Base-by-base conservation (phyloP, 2,329 filamentous ascomycete species). In the Arthroderma sp. region DNA sequence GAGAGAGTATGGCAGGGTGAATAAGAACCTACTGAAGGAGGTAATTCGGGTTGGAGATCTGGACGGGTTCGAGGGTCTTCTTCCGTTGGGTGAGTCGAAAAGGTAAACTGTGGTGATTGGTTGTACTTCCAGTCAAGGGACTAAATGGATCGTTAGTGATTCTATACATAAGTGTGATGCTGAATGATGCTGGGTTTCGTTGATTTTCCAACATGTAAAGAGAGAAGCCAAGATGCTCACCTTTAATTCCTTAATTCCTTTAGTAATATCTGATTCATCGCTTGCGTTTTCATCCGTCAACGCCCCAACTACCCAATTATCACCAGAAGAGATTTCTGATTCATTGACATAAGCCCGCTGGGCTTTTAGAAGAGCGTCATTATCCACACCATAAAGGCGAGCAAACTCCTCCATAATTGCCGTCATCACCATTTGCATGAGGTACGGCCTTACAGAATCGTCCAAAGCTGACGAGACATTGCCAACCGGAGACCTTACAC, bases 41-140 rank as follows among this genome's bases (percentile, higher is more conserved):
- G 69, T 3, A 81, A 62, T 22, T 66, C 61, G 8, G 64, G 57
- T 1, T 75, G 73, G 8, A 75, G 48, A 0, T 60, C 53, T 1
- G 77, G 75, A 34, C 77, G 67, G 47, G 72, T 63, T 45, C 78
- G 65, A 45, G 75, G 67, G 62, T 83, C 70, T 36, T 77, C 68
- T 50, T 77, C 68, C 49, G 72, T 73, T 33, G 80, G 64, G 59
- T 74, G 66, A 3, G 74, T 79, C 3, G 76, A 78, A 52, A 89
- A 79, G 5, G 74, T 78, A 60, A 94, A 95, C 45, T 81, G 80
- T 1, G 88, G 88, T 1, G 88, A 94, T 64, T 94, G 87, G 2
- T 76, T 76, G 62, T 82, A 94, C 47, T 82, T 81, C 86, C 87
- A 95, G 54, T 64, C 62, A 44, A 52, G 38, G 36, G 60, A 72